Evolutionary conservation across 352 stramenopile genomes (phyloP).

Genomic region (Globisporangium spiculum): DNA sequence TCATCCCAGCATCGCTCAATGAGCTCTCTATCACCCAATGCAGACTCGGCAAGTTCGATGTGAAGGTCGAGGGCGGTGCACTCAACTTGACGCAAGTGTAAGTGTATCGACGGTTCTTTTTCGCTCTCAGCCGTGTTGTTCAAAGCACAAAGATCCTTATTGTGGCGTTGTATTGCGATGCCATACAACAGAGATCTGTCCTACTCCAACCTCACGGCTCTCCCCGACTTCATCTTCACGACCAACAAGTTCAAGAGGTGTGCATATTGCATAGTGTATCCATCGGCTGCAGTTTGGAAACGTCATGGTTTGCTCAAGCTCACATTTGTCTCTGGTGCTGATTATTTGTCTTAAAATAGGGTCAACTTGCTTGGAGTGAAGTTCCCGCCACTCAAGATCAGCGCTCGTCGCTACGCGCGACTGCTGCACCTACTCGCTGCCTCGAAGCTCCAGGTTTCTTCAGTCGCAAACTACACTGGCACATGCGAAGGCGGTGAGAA

Average conservation of each 20-base stretch:
- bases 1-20: constrained; percentile 7
- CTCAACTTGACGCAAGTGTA: constrained; percentile 4
- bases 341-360: neutral
- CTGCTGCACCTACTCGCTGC: constrained; percentile 3
- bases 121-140: too few species aligned
- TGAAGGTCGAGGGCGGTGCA: neutral
- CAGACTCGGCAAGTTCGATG: neutral
- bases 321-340: neutral
- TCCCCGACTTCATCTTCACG: constrained; percentile 10
- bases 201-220: neutral
- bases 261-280: too few species aligned
- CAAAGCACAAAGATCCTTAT: neutral
- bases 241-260: constrained; percentile 3
- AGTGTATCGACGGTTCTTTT: neutral
- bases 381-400: constrained; percentile 3
- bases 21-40: neutral
- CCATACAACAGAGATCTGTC: constrained; percentile 2
- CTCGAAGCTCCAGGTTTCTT: constrained; percentile 2
- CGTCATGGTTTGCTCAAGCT: neutral
- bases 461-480: neutral
- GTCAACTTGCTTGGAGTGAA: constrained; percentile 5
- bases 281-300: too few species aligned
- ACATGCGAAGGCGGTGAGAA: neutral
- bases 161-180: neutral
- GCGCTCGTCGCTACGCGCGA: neutral